phyloP scores from a whole-genome alignment of 805 yeast species.

The Candida nonsorbophila region DNA sequence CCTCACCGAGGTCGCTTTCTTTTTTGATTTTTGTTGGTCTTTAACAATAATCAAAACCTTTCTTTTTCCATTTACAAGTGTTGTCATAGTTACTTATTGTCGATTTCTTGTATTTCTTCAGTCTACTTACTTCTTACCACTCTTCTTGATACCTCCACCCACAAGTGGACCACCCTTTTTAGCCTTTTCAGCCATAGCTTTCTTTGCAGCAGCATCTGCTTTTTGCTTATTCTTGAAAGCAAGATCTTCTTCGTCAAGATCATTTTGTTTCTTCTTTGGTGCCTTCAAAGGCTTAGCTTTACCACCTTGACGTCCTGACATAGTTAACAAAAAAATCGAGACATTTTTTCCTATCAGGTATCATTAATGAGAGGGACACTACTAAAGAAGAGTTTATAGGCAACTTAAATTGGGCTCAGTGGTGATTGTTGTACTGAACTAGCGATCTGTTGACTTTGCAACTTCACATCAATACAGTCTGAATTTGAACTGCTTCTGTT shows the following conservation, averaged over 20 bases:
- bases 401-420: no score
- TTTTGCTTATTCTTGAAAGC: slow-evolving; percentile 93
- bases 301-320: slow-evolving; percentile 98
- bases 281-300: slow-evolving; percentile 87
- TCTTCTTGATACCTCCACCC: slow-evolving; percentile 95
- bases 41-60: neutral
- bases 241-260: slow-evolving; percentile 77
- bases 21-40: slow-evolving; percentile 4
- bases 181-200: slow-evolving; percentile 84
- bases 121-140: slow-evolving; percentile 33
- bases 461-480: no score
- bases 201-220: slow-evolving; percentile 90
- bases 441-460: no score
- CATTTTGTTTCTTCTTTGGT: slow-evolving; percentile 76
- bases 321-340: slow-evolving; percentile 21
- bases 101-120: no score
- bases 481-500: no score
- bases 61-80: neutral
- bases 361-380: no score
- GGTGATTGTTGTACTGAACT: no score
- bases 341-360: no score
- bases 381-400: no score
- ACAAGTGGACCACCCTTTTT: slow-evolving; percentile 86
- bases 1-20: slow-evolving; percentile 21
- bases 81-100: no score